Base-by-base conservation (phyloP, 1,284 basidiomycete species). In the Heterobasidion parviporum region DNA sequence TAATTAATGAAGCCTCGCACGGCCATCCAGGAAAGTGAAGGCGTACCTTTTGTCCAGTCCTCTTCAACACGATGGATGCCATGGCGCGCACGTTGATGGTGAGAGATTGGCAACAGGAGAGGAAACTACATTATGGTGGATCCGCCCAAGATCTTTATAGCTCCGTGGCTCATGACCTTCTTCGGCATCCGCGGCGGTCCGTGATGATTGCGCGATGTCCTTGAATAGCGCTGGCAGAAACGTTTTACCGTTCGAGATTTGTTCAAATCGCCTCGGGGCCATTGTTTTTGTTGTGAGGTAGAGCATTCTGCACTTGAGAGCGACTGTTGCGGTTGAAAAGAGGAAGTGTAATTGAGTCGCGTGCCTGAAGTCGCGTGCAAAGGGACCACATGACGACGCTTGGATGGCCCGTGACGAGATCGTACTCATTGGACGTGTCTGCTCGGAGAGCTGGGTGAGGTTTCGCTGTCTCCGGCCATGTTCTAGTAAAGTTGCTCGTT, bases 41-140 rank as follows among this genome's bases (percentile, higher is more conserved):
- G 56, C 69, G 36, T 51, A 80, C 84, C 78, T 83, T 81, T 59
- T 79, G 76, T 34, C 76, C 78, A 45, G 83, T 86, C 64, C 80
- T 72, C 69, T 81, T 81, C 66, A 87, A 71, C 35, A 72, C 69
- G 64, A 83, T 63, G 57, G 78, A 64, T 54, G 79, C 70, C 79
- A 83, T 82, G 38, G n/a, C n/a, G 38, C 12, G n/a, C n/a, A 8
- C 54, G 60, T 38, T 50, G 56, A 52, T 10, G 54, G 55, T 59
- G 57, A 54, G 51, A 52, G 56, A 59, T 36, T 53, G 53, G 53
- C 41, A 54, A 48, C 59, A 38, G 48, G 53, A 56, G 54, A 20
- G 33, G 38, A 12, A 41, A 41, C n/a, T 9, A 8, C n/a, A n/a
- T 7, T 41, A n/a, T 41, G 38, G n/a, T 4, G 38, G 8, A n/a